Evolutionary conservation across 2,329 filamentous ascomycete species (phyloP), one percentile per base, ranked within the genome.

Genomic region (Cercospora berteroae): DNA sequence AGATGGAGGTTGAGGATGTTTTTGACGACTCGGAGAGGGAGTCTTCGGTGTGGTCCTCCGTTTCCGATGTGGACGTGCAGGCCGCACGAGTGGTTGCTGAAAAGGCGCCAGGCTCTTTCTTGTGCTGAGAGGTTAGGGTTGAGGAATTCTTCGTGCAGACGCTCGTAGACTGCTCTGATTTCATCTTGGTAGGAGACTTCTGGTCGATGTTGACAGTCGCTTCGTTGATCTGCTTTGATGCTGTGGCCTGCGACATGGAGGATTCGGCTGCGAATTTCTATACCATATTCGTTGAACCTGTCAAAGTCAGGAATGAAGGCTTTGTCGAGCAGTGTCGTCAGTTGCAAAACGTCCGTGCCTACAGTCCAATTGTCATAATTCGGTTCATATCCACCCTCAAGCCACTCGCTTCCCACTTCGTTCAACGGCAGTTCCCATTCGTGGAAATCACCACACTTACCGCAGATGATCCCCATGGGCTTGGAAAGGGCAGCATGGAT

Each of bases 1-100:
- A 72, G 71, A 13, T 72, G 62, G 3, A 74, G 52, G 0, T 70
- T 71, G 27, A 77, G 44, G 9, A 79, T 31, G 31, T 77, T 78
- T 64, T 73, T 72, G n/a, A 80, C 42, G 1, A 71, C 71, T 7
- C 63, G 29, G 12, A 74, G 48, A 6, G 61, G 63, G 42, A 77
- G 77, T 7, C 60, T 44, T 18, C 60, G 36, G 0, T 72, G 71
- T 4, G 68, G 29, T n/a, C 31, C 44, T 1, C 69, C 71, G 27
- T 76, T 73, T 4, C 76, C 76, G 25, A 79, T 68, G 60, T 80
- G 77, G 18, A 79, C 71, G 57, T 79, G 77, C 0, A 77, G 33
- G 0, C 74, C 76, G 27, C 69, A 71, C 2, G 61, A 67, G 4
- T 63, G 25, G 60, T 77, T 77, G 48, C 65, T 62, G n/a, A 70